phyloP scores from a whole-genome alignment of 768 basidiomycete species.

The Sutorius australiensis region DNA sequence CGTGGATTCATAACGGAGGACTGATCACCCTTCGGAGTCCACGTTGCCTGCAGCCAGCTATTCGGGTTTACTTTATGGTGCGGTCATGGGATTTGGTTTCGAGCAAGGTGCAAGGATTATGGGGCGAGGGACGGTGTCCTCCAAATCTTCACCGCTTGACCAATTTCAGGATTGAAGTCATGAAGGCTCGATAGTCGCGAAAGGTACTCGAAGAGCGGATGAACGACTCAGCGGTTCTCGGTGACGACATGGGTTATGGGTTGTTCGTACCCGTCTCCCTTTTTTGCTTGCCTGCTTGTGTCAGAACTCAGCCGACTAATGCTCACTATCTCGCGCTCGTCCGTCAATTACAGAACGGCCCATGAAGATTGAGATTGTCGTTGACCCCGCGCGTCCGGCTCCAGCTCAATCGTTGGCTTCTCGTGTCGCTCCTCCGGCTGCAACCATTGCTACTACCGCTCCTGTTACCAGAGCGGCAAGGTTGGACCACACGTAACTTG shows the following conservation, averaged over 20 bases:
- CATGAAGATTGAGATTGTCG: constrained; percentile 98
- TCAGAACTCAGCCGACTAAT: constrained; percentile 35
- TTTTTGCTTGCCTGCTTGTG: constrained; percentile 37
- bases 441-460: constrained; percentile 24
- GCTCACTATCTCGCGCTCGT: constrained; percentile 33
- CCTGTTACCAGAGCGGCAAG: constrained; percentile 31
- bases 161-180: constrained; percentile 31
- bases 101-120: constrained; percentile 32
- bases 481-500: constrained; percentile 25
- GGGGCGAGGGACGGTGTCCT: constrained; percentile 27
- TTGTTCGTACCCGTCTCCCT: constrained; percentile 42
- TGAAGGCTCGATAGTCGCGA: constrained; percentile 25
- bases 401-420: constrained; percentile 63
- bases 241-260: constrained; percentile 25
- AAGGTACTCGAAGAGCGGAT: constrained; percentile 22
- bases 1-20: constrained; percentile 22
- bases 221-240: constrained; percentile 24
- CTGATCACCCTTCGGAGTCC: constrained; percentile 28
- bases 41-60: constrained; percentile 25
- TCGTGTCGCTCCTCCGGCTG: constrained; percentile 75
- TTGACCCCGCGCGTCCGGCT: constrained; percentile 76
- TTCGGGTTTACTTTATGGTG: constrained; percentile 26
- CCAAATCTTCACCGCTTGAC: constrained; percentile 33
- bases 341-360: constrained; percentile 71
- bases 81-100: constrained; percentile 31